Evolutionary conservation across 441 rosid species (phyloP).

Genomic region (Pelargonium australe): DNA sequence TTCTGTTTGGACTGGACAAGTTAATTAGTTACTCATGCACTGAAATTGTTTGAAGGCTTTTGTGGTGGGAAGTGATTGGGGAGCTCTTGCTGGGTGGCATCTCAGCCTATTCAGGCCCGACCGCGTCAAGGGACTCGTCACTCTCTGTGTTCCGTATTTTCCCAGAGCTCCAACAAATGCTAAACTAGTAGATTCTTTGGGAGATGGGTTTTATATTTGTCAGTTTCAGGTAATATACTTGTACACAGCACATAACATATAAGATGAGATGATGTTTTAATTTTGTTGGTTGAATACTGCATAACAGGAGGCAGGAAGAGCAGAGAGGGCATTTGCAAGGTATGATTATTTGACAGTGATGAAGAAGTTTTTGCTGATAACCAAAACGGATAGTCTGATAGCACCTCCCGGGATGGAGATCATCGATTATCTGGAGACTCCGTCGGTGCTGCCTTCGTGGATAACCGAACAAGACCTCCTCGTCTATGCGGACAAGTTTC

Average conservation of each 20-base stretch:
- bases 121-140: conserved; percentile 49
- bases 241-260: too few relatives aligned
- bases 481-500: conserved; percentile 58
- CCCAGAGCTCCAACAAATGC: conserved; percentile 37
- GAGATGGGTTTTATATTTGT: conserved; percentile 52
- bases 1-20: too few relatives aligned
- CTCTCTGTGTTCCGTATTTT: conserved; percentile 40
- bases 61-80: conserved; percentile 76
- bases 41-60: conserved; percentile 34
- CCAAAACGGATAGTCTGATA: conserved; percentile 38
- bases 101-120: conserved; percentile 56
- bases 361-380: conserved; percentile 59
- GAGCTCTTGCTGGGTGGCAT: conserved; percentile 50
- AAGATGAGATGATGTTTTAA: too few relatives aligned
- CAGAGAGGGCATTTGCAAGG: conserved; percentile 60
- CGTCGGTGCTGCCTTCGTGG: conserved; percentile 49
- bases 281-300: neutral
- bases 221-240: conserved; percentile 50
- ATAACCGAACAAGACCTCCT: conserved; percentile 64
- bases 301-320: conserved; percentile 60
- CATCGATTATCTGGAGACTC: conserved; percentile 51
- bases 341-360: conserved; percentile 49
- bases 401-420: conserved; percentile 63
- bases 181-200: conserved; percentile 31
- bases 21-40: too few relatives aligned